Conservation (phyloP, 257 asterid genomes). For the Eucommia ulmoides region DNA sequence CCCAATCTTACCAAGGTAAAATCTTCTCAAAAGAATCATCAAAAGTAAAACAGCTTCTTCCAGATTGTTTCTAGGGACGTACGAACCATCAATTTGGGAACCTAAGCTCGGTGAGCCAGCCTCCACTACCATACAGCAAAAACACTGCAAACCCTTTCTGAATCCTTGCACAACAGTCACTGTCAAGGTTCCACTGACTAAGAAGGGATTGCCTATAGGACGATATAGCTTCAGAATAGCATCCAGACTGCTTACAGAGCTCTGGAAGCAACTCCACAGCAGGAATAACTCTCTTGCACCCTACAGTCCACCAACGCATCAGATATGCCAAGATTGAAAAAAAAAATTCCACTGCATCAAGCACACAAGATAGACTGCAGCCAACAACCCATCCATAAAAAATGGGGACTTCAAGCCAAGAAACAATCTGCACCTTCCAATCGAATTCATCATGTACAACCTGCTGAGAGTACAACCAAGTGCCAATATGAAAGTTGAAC, state of each 20-base stretch:
- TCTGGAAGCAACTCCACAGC: conserved; percentile 98
- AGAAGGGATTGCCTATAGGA: conserved; percentile 88
- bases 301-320: conserved; percentile 68
- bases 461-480: no score
- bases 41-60: conserved; percentile 92
- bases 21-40: conserved; percentile 92
- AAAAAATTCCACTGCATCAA: conserved; percentile 93
- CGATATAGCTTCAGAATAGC: conserved; percentile 58
- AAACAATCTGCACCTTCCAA: no score
- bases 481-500: no score
- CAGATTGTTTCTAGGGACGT: conserved; percentile 76
- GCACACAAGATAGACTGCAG: no score
- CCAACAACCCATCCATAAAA: no score
- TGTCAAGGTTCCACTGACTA: conserved; percentile 93
- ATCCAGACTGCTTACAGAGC: conserved; percentile 76
- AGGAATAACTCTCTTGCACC: conserved; percentile 87
- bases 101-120: conserved; percentile 80
- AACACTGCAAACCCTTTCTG: conserved; percentile 87
- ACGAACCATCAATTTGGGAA: conserved; percentile 77
- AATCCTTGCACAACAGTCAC: conserved; percentile 85
- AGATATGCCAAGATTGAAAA: conserved; percentile 69
- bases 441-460: no score
- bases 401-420: no score
- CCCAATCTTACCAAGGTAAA: conserved; percentile 58
- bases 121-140: conserved; percentile 73